phyloP scores from a whole-genome alignment of 768 basidiomycete species.

The Sporobolomyces pararoseus region DNA sequence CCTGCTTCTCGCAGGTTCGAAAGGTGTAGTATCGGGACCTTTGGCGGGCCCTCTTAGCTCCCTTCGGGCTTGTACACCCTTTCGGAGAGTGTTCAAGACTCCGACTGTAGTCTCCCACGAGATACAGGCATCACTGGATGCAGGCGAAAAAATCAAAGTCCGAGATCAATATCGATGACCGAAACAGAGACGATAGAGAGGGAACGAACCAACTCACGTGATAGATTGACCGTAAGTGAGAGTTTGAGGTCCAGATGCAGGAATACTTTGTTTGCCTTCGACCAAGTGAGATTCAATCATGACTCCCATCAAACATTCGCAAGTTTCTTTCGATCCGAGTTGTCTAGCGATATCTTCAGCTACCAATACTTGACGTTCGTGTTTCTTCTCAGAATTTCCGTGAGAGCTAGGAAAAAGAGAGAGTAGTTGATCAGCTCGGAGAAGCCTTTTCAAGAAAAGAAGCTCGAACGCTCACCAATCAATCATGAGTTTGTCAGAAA shows the following conservation, averaged over 20 bases:
- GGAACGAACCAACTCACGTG: slow-evolving; percentile 57
- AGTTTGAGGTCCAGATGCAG: slow-evolving; percentile 64
- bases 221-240: slow-evolving; percentile 81
- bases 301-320: slow-evolving; percentile 72
- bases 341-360: slow-evolving; percentile 73
- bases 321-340: slow-evolving; percentile 54
- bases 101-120: slow-evolving; percentile 84
- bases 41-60: slow-evolving; percentile 14
- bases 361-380: slow-evolving; percentile 79
- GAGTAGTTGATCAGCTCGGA: too few species aligned
- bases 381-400: slow-evolving; percentile 90
- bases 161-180: slow-evolving; percentile 36
- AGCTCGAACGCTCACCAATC: slow-evolving; percentile 32
- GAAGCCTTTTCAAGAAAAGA: background rate
- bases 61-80: slow-evolving; percentile 73
- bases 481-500: slow-evolving; percentile 83
- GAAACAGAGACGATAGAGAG: background rate
- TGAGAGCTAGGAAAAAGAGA: slow-evolving; percentile 65
- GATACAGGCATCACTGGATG: slow-evolving; percentile 60
- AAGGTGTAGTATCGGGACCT: slow-evolving; percentile 27
- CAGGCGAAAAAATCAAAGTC: slow-evolving; percentile 44
- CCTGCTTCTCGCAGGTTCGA: slow-evolving; percentile 17
- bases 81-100: slow-evolving; percentile 75
- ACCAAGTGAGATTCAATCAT: slow-evolving; percentile 56
- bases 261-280: slow-evolving; percentile 74